These are phyloP conservation scores for Myxozyma melibiosi DNA, from an alignment of 805 yeast species.

Conservation along the genomic window DNA sequence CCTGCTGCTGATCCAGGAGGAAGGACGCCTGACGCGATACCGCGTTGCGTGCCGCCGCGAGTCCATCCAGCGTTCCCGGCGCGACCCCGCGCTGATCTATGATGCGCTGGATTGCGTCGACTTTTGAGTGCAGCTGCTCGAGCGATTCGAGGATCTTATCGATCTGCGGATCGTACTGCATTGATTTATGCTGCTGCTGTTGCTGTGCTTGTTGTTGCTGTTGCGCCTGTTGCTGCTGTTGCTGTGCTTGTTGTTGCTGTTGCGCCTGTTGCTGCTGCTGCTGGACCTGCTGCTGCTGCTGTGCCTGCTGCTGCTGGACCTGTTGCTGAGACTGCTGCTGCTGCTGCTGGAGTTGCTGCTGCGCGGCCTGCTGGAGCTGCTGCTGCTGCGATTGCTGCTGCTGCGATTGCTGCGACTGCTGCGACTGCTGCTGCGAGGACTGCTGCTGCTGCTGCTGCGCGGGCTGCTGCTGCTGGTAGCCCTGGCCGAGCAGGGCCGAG, in stretches of 20 bases:
- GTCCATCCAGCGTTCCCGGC: slow-evolving; percentile 8
- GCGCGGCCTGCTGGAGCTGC: slow-evolving; percentile 6
- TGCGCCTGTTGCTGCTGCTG: slow-evolving; percentile 28
- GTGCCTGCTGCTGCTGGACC: slow-evolving; percentile 15
- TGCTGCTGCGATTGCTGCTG: slow-evolving; percentile 37
- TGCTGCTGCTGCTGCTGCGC: slow-evolving; percentile 4
- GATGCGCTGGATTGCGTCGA: slow-evolving; percentile 36
- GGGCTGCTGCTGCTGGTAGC: slow-evolving; percentile 13
- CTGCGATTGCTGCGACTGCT: slow-evolving; percentile 8
- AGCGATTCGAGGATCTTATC: slow-evolving; percentile 32
- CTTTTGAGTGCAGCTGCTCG: slow-evolving; percentile 38
- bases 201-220: slow-evolving; percentile 1
- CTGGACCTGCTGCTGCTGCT: slow-evolving; percentile 33
- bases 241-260: slow-evolving; percentile 15
- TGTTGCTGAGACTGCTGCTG: slow-evolving; percentile 18
- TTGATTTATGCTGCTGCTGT: slow-evolving; percentile 26
- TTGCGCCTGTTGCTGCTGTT: slow-evolving; percentile 13
- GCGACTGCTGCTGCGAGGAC: neutral
- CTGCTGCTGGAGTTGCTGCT: slow-evolving; percentile 9
- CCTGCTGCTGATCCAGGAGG: slow-evolving; percentile 11
- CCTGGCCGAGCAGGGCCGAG: slow-evolving; percentile 12
- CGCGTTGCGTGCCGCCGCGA: slow-evolving; percentile 5
- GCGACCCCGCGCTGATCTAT: slow-evolving; percentile 25
- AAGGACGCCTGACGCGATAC: slow-evolving; percentile 10
- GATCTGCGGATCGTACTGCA: slow-evolving; percentile 31